phyloP scores from a whole-genome alignment of 305 asterid genomes.

The Solanum hybrid region DNA sequence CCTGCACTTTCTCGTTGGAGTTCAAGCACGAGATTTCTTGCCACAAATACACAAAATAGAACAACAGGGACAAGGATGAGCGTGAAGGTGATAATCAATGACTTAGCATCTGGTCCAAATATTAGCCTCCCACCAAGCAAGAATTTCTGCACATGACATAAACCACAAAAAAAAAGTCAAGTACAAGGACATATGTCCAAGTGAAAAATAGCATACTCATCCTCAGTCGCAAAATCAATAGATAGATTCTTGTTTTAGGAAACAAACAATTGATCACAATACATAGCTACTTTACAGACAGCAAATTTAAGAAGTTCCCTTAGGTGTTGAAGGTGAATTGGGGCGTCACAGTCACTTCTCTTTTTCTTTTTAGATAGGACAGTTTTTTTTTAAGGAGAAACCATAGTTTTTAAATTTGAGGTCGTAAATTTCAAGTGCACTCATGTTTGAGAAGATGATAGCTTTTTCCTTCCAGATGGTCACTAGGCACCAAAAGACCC shows the following conservation, averaged over 20 bases:
- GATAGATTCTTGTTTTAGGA: not conserved
- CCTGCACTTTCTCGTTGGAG: conserved; percentile 19
- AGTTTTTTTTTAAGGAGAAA: not conserved
- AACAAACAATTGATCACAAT: not conserved
- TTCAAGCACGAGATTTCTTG: conserved; percentile 22
- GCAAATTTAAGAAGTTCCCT: not conserved
- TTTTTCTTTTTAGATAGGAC: not conserved
- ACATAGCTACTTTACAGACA: not conserved
- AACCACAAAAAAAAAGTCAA: not conserved
- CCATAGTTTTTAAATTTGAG: not conserved
- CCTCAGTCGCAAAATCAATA: not conserved
- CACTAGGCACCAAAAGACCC: not conserved
- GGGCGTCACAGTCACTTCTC: not conserved
- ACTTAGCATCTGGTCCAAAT: conserved; percentile 43
- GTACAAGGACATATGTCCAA: not conserved
- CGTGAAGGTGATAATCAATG: conserved; percentile 23
- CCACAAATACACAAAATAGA: conserved; percentile 30
- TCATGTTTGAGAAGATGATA: not conserved
- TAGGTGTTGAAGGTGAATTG: not conserved
- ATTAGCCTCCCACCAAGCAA: conserved; percentile 34
- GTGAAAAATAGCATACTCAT: not conserved
- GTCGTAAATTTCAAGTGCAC: not conserved
- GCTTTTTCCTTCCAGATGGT: not conserved
- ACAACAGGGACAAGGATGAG: conserved; percentile 36
- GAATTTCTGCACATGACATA: conserved; percentile 25